These are phyloP conservation scores for Nakaseomyces bracarensis DNA, from an alignment of 1,139 yeast genomes.

Conservation along the genomic window DNA sequence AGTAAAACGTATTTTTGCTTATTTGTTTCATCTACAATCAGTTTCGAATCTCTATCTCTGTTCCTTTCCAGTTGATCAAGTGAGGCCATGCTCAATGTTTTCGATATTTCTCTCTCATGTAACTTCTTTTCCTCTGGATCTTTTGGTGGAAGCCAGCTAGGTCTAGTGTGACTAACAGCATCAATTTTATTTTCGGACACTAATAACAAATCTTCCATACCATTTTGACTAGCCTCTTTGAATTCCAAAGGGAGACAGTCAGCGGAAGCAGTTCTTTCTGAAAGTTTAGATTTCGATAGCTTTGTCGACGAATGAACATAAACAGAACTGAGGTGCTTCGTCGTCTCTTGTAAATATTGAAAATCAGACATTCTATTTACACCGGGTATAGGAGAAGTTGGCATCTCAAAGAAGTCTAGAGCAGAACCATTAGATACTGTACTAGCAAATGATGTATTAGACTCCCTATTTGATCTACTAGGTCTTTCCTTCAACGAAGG, in stretches of 20 bases:
- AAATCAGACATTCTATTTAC: slow-evolving; percentile 30
- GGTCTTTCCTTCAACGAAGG: background rate
- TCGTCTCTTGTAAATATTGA: slow-evolving; percentile 35
- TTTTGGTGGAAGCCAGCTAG: slow-evolving; percentile 47
- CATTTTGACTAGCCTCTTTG: slow-evolving; percentile 32
- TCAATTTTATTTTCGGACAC: slow-evolving; percentile 41
- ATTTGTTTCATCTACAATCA: slow-evolving; percentile 32
- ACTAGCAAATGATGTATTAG: slow-evolving; percentile 7
- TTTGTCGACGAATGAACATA: slow-evolving; percentile 36
- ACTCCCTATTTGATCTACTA: slow-evolving; percentile 3
- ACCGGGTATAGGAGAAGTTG: slow-evolving; percentile 37
- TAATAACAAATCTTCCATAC: slow-evolving; percentile 41
- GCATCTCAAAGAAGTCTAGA: slow-evolving; percentile 28
- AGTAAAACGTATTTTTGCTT: slow-evolving; percentile 29
- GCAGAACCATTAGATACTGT: slow-evolving; percentile 13
- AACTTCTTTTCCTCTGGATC: slow-evolving; percentile 34
- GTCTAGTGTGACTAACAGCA: slow-evolving; percentile 38
- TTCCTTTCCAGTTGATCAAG: slow-evolving; percentile 31
- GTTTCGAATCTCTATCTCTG: slow-evolving; percentile 29
- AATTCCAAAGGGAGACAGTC: slow-evolving; percentile 33
- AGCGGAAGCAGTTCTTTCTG: slow-evolving; percentile 32
- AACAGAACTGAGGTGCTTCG: slow-evolving; percentile 37
- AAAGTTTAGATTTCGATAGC: slow-evolving; percentile 34
- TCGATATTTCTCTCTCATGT: slow-evolving; percentile 39
- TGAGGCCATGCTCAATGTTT: slow-evolving; percentile 35